Percentiles rank a stretch among this genome's conserved stretches.
phyloP scores from a whole-genome alignment of 139 green algal genomes.

The Edaphochlamys debaryana region DNA sequence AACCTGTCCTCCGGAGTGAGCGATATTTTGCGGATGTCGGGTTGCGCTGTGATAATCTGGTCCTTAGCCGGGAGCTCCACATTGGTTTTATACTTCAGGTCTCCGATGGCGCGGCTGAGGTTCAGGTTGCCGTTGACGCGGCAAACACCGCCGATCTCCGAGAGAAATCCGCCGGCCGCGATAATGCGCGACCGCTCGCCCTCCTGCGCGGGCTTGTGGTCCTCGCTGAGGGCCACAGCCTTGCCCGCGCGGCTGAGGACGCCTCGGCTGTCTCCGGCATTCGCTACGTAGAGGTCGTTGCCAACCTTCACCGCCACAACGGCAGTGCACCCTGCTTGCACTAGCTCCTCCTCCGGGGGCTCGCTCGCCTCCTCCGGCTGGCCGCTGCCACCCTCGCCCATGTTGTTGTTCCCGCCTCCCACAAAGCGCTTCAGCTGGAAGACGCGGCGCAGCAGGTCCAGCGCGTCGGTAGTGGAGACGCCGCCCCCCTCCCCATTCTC shows the following conservation, averaged over 20 bases:
- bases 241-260: conserved; percentile 77
- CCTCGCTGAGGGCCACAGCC: conserved; percentile 79
- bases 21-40: conserved; percentile 59
- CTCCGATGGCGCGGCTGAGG: conserved; percentile 94
- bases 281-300: conserved; percentile 86
- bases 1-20: conserved; percentile 84
- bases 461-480: conserved; percentile 58
- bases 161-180: conserved; percentile 76
- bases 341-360: conserved; percentile 52
- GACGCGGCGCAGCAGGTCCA: conserved; percentile 70
- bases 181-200: conserved; percentile 83
- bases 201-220: conserved; percentile 89
- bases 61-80: conserved; percentile 64
- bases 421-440: conserved; percentile 71
- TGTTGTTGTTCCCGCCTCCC: conserved; percentile 37
- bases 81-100: conserved; percentile 93
- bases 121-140: conserved; percentile 97
- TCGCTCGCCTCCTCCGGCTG: conserved; percentile 29
- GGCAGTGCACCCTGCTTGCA: conserved; percentile 86
- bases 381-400: conserved; percentile 28
- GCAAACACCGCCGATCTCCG: conserved; percentile 58
- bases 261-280: conserved; percentile 90
- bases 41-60: conserved; percentile 72
- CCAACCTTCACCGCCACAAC: conserved; percentile 85
- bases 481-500: conserved; percentile 44